Conservation (phyloP, 805 yeast genomes). For the Hanseniaspora hatyaiensis region DNA sequence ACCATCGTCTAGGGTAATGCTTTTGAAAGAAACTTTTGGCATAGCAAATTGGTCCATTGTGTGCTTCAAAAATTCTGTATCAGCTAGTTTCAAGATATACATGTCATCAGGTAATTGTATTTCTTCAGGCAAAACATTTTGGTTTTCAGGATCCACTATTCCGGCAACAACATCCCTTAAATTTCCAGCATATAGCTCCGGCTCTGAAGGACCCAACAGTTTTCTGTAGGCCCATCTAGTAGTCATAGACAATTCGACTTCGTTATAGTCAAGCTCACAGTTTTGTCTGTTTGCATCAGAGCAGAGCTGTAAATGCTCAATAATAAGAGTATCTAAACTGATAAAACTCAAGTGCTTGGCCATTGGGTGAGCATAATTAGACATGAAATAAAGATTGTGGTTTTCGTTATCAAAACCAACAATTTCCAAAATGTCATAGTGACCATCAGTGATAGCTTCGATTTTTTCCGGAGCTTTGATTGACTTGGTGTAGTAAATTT, state of each 20-base stretch:
- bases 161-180: conserved; percentile 12
- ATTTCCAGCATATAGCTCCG: conserved; percentile 25
- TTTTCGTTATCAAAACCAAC: conserved; percentile 38
- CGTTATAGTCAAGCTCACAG: conserved; percentile 28
- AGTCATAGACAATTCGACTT: conserved; percentile 44
- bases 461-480: conserved; percentile 33
- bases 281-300: conserved; percentile 21
- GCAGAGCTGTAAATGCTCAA: conserved; percentile 17
- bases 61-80: conserved; percentile 17
- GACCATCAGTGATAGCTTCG: conserved; percentile 34
- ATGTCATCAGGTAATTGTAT: conserved; percentile 11
- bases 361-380: conserved; percentile 37
- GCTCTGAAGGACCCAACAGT: conserved; percentile 23
- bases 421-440: conserved; percentile 41
- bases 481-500: conserved; percentile 48
- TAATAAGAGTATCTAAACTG: conserved; percentile 27
- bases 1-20: conserved; percentile 21
- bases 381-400: conserved; percentile 42
- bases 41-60: conserved; percentile 32
- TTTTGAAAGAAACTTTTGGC: conserved; percentile 37
- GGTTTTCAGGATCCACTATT: conserved; percentile 12
- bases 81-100: conserved; percentile 16
- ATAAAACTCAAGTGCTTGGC: conserved; percentile 51
- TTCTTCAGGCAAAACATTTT: conserved; percentile 1
- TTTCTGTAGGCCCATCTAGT: conserved; percentile 35